Base-by-base conservation (phyloP, 2,329 filamentous ascomycete species). In the Amauroascus verrucosus region DNA sequence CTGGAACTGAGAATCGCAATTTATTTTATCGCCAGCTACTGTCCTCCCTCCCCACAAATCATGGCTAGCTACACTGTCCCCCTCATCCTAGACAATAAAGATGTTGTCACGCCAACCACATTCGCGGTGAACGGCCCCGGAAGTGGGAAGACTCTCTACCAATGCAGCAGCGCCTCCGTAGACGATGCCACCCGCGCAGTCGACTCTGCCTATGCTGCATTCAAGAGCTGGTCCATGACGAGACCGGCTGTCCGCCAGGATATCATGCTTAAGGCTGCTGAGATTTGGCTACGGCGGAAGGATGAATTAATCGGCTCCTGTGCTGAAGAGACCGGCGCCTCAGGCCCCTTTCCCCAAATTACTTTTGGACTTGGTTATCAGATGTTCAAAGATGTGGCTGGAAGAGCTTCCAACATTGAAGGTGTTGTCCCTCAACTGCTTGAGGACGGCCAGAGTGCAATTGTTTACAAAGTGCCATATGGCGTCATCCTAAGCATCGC, bases 401-500 rank as follows among this genome's bases (percentile, higher is more conserved):
- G 75, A 6, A 67, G 75, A 43, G 69, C 77, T 24, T 64, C 71
- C 6, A 66, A 66, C 2, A 69, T 80, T 13, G 70, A 72, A 60
- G 78, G 78, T 1, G 63, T 64, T 8, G 74, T 78, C 16, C 78
- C 77, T 0, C 67, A 67, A 2, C 71, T 73, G 18, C 65, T 65
- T 13, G 62, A 78, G 14, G 73, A 79, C 35, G 76, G 75, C 0
- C 75, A 75, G 22, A 75, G 70, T 47, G 86, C 82, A 0, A 72
- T 93, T 59, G 71, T 94, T 3, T 69, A 83, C 58, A 84, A 82
- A 64, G 85, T 90, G 68, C 87, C 88, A 0, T 88, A 81, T 61
- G 88, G 88, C 1, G 87, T 93, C 6, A 76, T 90, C 14, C 71
- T 94, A 28, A 83, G 81, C 2, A 88, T 94, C 66, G 86, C 85